A percentile compares a stretch with the other conserved stretches of the same genome.
phyloP scores from a whole-genome alignment of 2,329 filamentous ascomycete genomes.

The Myriosclerotinia curreyana region DNA sequence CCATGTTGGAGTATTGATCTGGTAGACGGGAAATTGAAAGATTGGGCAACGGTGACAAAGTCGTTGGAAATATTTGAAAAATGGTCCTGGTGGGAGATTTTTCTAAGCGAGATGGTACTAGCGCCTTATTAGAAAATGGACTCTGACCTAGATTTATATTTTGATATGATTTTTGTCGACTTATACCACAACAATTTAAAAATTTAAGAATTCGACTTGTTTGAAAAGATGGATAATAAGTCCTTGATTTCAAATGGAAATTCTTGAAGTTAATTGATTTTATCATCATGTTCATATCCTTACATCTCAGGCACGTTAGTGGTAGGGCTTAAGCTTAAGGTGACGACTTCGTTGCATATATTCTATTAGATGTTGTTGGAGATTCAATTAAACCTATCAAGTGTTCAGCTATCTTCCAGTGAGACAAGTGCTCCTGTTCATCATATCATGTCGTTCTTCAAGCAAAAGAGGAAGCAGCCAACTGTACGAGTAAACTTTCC shows the following conservation, averaged over 20 bases:
- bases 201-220: neutral
- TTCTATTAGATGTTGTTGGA: neutral
- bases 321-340: conserved; percentile 3
- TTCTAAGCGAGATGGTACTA: conserved; percentile 22
- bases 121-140: conserved; percentile 14
- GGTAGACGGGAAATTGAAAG: conserved; percentile 26
- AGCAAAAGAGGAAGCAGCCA: neutral
- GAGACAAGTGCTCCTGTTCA: conserved; percentile 11
- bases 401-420: neutral
- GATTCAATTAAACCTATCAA: neutral
- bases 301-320: conserved; percentile 14
- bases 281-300: neutral
- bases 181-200: neutral
- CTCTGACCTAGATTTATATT: conserved; percentile 2
- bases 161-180: neutral
- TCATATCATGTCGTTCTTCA: neutral
- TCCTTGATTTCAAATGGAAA: neutral
- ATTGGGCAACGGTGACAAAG: conserved; percentile 15
- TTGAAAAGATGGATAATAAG: neutral
- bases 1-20: conserved; percentile 37
- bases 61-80: conserved; percentile 21
- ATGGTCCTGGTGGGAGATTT: conserved; percentile 22
- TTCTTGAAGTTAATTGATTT: neutral
- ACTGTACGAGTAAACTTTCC: neutral
- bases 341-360: conserved; percentile 1